Evolutionary conservation across 139 green algal genomes (phyloP).

Genomic region (Closterium sp.): DNA sequence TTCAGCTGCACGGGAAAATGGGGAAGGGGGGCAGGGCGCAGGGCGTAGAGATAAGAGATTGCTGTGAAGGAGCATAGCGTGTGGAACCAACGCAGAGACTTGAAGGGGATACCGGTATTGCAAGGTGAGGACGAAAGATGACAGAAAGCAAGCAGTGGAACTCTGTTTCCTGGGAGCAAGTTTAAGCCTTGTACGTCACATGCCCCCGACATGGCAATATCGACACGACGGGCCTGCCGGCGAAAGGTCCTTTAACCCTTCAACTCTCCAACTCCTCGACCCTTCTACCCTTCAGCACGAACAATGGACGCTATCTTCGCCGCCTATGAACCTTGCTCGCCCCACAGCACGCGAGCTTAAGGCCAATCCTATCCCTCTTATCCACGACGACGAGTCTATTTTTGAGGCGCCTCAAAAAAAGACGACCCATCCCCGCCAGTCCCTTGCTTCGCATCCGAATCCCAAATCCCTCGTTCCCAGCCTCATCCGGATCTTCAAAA

Average conservation of each 20-base stretch:
- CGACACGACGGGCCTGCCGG: too few species aligned
- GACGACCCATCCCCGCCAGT: background rate
- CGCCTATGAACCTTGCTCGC: background rate
- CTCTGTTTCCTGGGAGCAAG: background rate
- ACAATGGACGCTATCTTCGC: too few species aligned
- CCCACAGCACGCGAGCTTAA: background rate
- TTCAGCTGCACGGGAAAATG: slow-evolving; percentile 38
- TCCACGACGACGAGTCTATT: background rate
- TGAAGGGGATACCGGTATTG: too few species aligned
- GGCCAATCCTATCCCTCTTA: background rate
- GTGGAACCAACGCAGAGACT: too few species aligned
- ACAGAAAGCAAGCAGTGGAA: background rate
- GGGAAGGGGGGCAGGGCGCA: slow-evolving; percentile 6
- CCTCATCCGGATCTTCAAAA: too few species aligned
- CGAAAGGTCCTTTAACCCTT: background rate
- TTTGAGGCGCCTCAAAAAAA: too few species aligned
- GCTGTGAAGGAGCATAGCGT: too few species aligned
- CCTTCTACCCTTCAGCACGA: too few species aligned
- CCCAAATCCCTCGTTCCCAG: too few species aligned
- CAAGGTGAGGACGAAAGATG: background rate
- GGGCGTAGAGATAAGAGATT: too few species aligned
- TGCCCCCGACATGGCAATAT: background rate
- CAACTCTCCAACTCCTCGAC: too few species aligned
- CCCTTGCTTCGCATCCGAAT: too few species aligned
- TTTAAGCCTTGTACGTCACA: background rate